phyloP scores from a whole-genome alignment of 352 stramenopile genomes.

The Phytopythium aichiense region DNA sequence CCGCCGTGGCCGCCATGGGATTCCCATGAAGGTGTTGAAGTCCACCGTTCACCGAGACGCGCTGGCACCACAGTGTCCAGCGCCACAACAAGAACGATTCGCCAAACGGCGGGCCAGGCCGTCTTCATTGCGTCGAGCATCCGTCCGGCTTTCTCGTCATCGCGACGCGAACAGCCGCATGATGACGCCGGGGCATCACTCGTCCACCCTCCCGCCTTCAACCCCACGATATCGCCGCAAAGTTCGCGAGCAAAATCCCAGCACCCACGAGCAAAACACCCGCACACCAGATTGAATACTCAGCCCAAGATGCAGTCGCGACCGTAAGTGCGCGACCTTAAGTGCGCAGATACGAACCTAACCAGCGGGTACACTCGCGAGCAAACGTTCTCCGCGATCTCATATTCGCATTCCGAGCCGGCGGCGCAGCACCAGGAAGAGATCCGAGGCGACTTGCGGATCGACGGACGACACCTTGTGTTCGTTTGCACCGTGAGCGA shows the following conservation, averaged over 20 bases:
- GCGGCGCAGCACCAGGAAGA: not conserved
- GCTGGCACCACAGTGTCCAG: too few species aligned
- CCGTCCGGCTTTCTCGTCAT: not conserved
- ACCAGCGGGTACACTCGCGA: not conserved
- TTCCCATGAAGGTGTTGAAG: too few species aligned
- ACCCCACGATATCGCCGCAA: not conserved
- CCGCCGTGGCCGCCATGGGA: too few species aligned
- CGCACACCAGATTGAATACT: conserved; percentile 3
- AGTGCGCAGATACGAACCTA: not conserved
- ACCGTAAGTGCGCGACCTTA: not conserved
- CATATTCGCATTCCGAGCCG: not conserved
- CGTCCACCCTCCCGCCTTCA: conserved; percentile 6
- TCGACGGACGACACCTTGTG: not conserved
- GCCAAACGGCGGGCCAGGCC: too few species aligned
- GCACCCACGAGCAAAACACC: not conserved
- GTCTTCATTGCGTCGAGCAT: not conserved
- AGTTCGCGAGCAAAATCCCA: conserved; percentile 1
- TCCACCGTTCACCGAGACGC: too few species aligned
- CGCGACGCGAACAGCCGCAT: not conserved
- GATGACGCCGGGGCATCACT: conserved; percentile 7
- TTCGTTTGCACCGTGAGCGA: not conserved
- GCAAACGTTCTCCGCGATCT: not conserved
- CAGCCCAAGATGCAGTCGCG: not conserved
- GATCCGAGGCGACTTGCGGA: not conserved
- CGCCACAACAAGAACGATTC: too few species aligned